Base-by-base conservation (phyloP, 176 grass and related monocot genomes). In the Oryza meridionalis region DNA sequence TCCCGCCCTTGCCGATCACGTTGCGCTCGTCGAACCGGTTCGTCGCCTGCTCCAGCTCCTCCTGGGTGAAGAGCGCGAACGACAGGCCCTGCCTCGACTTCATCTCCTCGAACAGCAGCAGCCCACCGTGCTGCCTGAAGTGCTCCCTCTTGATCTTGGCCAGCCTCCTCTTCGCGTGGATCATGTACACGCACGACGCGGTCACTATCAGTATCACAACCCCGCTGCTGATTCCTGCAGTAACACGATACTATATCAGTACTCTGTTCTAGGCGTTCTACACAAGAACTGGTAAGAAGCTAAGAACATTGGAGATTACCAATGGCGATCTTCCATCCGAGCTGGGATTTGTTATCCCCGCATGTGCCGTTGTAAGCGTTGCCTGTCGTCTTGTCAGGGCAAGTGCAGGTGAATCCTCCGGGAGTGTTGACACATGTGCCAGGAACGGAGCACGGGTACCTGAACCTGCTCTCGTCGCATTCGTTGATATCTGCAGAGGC, bases 91-190 rank as follows among this genome's bases (percentile, higher is more conserved):
- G 83, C n/a, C 85, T 64, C 11, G 91, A 91, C 51, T 63, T 87
- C 91, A 96, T 93, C 12, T 91, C 86, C 65, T 91, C 81, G 77
- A 80, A 87, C 66, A 97, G 53, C 8, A 88, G 42, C 0, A 88
- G 67, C 1, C 94, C 94, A 9, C 94, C 94, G 43, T 97, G 90
- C 78, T 97, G 81, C 74, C 76, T 82, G 83, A 97, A 97, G 71
- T 88, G 84, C 0, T 90, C 88, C 2, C 70, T 22, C 16, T 86
- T 97, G 32, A 89, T 82, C 38, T 45, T 77, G 27, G 84, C 84
- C 5, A 94, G 37, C 42, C 86, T 75, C 70, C 79, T 65, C 53
- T 84, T 93, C 43, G 88, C 45, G 46, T 85, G 62, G 47, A 85
- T 37, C 75, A 97, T 77, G 72, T 92, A 94, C 0, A 50, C 24